Conservation (phyloP, 2,329 filamentous ascomycete genomes). For the Sporothrix mexicana region DNA sequence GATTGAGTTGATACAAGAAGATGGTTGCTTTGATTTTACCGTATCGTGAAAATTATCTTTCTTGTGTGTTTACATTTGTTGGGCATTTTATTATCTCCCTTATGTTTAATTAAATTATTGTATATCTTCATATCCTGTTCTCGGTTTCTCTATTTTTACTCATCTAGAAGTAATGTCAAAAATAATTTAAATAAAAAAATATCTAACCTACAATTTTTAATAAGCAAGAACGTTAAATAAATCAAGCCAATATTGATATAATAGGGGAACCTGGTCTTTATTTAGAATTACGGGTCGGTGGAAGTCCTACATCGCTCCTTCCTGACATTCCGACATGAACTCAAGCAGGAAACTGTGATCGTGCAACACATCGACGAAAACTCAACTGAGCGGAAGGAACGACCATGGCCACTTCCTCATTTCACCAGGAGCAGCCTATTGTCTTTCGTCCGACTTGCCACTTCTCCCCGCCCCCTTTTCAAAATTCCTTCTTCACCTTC, state of each 20-base stretch:
- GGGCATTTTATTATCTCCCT: background rate
- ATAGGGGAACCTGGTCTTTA: background rate
- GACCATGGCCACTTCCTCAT: background rate
- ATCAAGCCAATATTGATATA: no score
- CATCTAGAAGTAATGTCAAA: no score
- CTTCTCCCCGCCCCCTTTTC: background rate
- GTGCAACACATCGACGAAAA: conserved; percentile 10
- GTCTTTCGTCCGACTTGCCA: background rate
- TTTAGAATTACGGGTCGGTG: background rate
- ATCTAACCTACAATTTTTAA: no score
- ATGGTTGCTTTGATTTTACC: no score
- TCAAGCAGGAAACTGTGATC: background rate
- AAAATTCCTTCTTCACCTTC: background rate
- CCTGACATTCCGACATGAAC: background rate
- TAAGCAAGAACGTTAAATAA: no score
- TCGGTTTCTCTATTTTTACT: background rate
- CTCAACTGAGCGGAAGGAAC: background rate
- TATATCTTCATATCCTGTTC: no score
- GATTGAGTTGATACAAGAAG: no score
- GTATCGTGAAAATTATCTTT: background rate
- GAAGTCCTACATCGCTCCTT: background rate
- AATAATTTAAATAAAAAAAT: background rate
- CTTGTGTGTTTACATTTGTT: background rate
- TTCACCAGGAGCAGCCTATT: no score
- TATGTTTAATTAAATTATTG: background rate